Conservation (phyloP, 139 green algal species). For the Chlorella sp. region DNA sequence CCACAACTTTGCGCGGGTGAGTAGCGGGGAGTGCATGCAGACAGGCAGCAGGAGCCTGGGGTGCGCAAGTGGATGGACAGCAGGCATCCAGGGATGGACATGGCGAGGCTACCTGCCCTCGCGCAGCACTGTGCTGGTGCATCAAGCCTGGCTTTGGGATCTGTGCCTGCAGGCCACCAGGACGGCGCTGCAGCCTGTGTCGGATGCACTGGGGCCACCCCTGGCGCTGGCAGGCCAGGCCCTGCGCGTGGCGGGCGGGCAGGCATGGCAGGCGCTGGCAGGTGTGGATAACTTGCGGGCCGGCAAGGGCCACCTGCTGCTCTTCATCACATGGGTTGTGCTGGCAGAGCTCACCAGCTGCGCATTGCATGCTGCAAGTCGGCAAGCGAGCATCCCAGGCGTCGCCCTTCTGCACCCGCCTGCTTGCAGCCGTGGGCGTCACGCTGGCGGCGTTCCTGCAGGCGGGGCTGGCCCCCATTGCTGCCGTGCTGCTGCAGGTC, state of each 20-base stretch:
- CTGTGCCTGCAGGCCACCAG: not conserved
- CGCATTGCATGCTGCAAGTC: no score
- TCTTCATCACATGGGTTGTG: no score
- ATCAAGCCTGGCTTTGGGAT: no score
- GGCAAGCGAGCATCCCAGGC: no score
- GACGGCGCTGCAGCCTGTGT: conserved; percentile 26
- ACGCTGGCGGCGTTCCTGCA: not conserved
- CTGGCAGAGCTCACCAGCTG: no score
- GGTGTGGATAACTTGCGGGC: not conserved
- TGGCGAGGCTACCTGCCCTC: no score
- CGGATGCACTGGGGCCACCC: conserved; percentile 6
- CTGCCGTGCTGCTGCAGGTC: conserved; percentile 4
- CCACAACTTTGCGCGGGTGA: conserved; percentile 32
- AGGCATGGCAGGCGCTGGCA: conserved; percentile 12
- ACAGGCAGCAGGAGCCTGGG: not conserved
- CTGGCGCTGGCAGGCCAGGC: not conserved
- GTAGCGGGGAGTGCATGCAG: not conserved
- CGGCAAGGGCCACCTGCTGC: not conserved
- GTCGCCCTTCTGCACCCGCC: no score
- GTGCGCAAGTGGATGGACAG: no score
- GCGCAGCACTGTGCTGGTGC: no score
- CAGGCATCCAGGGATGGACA: no score
- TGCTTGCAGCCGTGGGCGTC: conserved; percentile 16
- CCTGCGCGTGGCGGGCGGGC: not conserved
- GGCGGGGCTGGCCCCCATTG: conserved; percentile 14